Conservation (phyloP, 495 filamentous ascomycete genomes). For the Penicillium pancosmium region DNA sequence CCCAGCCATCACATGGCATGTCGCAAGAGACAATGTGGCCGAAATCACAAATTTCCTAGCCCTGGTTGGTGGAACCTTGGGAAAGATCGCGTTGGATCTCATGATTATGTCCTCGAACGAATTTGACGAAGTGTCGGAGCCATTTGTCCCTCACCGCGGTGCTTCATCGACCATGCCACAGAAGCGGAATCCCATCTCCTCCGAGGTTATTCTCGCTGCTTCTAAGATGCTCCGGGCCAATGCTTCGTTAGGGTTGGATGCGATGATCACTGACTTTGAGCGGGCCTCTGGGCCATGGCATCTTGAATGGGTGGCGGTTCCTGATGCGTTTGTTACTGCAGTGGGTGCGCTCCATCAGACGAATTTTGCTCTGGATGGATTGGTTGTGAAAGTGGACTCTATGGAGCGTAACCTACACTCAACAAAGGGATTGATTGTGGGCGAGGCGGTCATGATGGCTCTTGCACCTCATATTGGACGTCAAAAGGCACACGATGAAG, state of each 20-base stretch:
- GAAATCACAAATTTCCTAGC: slow-evolving; percentile 50
- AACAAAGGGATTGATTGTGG: slow-evolving; percentile 48
- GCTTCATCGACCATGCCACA: slow-evolving; percentile 55
- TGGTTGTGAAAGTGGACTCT: slow-evolving; percentile 43
- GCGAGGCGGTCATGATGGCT: slow-evolving; percentile 56
- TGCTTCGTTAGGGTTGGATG: slow-evolving; percentile 43
- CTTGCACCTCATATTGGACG: slow-evolving; percentile 45
- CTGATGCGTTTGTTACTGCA: slow-evolving; percentile 46
- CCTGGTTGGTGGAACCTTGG: slow-evolving; percentile 45
- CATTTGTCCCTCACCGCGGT: slow-evolving; percentile 52
- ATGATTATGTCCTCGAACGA: slow-evolving; percentile 56
- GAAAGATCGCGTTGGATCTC: slow-evolving; percentile 52
- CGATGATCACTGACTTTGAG: slow-evolving; percentile 53
- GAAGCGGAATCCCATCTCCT: slow-evolving; percentile 54
- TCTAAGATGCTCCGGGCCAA: slow-evolving; percentile 48
- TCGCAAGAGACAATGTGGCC: slow-evolving; percentile 44
- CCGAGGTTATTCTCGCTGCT: slow-evolving; percentile 50
- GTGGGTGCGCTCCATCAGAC: slow-evolving; percentile 47
- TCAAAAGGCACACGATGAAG: slow-evolving; percentile 48
- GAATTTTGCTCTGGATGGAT: slow-evolving; percentile 41
- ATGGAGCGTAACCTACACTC: slow-evolving; percentile 48
- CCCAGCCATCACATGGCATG: slow-evolving; percentile 46
- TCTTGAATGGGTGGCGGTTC: slow-evolving; percentile 51
- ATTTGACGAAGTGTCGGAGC: slow-evolving; percentile 49
- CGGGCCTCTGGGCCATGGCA: slow-evolving; percentile 53